A percentile compares a stretch with the other conserved stretches of the same genome.
phyloP scores from a whole-genome alignment of 345 rosid species.

The Crucihimalaya himalaica region DNA sequence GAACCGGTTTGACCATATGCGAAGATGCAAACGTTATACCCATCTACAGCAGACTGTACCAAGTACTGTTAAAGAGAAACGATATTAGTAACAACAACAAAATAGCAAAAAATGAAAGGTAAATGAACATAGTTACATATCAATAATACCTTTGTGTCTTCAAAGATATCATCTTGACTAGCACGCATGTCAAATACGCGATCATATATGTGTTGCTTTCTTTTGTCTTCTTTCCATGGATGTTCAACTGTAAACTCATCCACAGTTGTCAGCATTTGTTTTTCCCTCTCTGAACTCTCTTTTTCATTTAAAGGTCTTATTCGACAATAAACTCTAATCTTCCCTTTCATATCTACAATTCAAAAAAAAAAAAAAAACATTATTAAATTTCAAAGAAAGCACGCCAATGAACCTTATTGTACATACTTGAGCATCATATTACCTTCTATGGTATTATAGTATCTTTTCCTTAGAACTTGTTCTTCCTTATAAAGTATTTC shows the following conservation, averaged over 20 bases:
- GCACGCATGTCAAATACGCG: slow-evolving; percentile 81
- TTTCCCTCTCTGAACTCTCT: slow-evolving; percentile 65
- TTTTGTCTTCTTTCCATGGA: slow-evolving; percentile 91
- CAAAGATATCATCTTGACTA: slow-evolving; percentile 82
- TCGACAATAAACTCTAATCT: slow-evolving; percentile 91
- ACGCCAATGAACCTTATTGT: background rate
- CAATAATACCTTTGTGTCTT: slow-evolving; percentile 76
- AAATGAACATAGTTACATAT: slow-evolving; percentile 2
- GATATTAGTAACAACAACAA: slow-evolving; percentile 20
- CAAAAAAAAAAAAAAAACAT: slow-evolving; percentile 13
- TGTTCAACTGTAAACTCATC: slow-evolving; percentile 96
- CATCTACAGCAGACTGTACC: slow-evolving; percentile 96
- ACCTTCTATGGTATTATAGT: slow-evolving; percentile 96
- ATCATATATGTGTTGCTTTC: slow-evolving; percentile 89
- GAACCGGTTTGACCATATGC: slow-evolving; percentile 99
- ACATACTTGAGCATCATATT: slow-evolving; percentile 14
- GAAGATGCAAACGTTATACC: slow-evolving; percentile 93
- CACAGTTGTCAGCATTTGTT: slow-evolving; percentile 42
- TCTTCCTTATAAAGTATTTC: slow-evolving; percentile 91
- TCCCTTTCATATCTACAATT: slow-evolving; percentile 89
- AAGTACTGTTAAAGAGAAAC: slow-evolving; percentile 56
- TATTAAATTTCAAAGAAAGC: background rate
- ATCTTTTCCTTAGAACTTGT: slow-evolving; percentile 80
- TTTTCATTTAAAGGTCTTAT: slow-evolving; percentile 81
- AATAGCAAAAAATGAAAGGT: slow-evolving; percentile 8